A percentile compares a stretch with the other conserved stretches of the same genome.
phyloP scores from a whole-genome alignment of 2,329 filamentous ascomycete species.

The Neophaeococcomyces aloes region DNA sequence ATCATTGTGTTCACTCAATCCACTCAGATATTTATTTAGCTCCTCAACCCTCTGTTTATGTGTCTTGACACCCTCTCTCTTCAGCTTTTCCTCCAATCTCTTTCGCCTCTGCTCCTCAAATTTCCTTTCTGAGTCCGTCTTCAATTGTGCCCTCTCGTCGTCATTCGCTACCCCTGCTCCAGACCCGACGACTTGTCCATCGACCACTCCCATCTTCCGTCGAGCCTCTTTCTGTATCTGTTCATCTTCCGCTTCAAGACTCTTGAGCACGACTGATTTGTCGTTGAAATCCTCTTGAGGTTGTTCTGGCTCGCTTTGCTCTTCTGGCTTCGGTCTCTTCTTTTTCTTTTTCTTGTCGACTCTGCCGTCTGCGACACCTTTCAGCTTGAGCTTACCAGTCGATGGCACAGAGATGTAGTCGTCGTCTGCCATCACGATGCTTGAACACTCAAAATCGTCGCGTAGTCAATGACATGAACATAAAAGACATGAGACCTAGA shows the following conservation, averaged over 20 bases:
- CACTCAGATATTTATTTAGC: conserved; percentile 84
- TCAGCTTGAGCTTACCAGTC: conserved; percentile 67
- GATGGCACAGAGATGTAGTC: conserved; percentile 6
- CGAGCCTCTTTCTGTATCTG: conserved; percentile 22
- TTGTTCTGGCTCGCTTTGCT: background rate
- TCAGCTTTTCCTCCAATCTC: conserved; percentile 68
- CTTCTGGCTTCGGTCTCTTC: conserved; percentile 34
- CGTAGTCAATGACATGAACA: too few relatives aligned
- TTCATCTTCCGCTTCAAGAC: conserved; percentile 16
- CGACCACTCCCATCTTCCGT: conserved; percentile 20
- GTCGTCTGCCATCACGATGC: background rate
- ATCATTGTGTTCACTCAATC: conserved; percentile 92
- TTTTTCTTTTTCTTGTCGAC: conserved; percentile 42
- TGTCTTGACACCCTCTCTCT: conserved; percentile 81
- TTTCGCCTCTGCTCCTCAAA: conserved; percentile 74
- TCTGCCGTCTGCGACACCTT: conserved; percentile 54
- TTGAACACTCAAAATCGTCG: too few relatives aligned
- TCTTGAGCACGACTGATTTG: conserved; percentile 19
- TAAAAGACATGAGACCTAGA: too few relatives aligned
- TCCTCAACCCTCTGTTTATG: conserved; percentile 96
- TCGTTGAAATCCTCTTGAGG: conserved; percentile 10
- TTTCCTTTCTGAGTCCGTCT: conserved; percentile 74
- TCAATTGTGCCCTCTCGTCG: conserved; percentile 35
- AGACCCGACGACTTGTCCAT: conserved; percentile 20
- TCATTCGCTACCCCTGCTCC: conserved; percentile 23